phyloP scores from a whole-genome alignment of 768 basidiomycete genomes.

The Agaricus bisporus region DNA sequence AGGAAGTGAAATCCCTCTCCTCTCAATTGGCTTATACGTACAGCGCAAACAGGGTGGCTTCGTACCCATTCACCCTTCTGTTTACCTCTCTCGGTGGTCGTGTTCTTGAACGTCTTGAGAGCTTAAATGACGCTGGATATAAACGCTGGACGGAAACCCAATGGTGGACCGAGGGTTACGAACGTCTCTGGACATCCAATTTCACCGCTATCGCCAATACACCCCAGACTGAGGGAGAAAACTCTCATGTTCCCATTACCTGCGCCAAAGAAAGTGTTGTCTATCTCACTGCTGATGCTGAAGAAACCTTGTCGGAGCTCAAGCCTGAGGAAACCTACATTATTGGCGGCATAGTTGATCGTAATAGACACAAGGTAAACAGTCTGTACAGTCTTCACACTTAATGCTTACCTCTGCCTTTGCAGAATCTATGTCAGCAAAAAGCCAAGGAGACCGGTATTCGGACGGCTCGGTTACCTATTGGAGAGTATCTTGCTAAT shows the following conservation, averaged over 20 bases:
- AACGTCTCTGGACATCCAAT: constrained; percentile 50
- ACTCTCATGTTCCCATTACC: constrained; percentile 12
- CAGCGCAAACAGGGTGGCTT: constrained; percentile 73
- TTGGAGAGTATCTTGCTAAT: constrained; percentile 82
- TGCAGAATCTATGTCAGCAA: constrained; percentile 80
- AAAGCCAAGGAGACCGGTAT: constrained; percentile 74
- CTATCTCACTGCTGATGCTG: constrained; percentile 93
- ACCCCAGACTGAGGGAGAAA: constrained; percentile 5
- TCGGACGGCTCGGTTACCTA: constrained; percentile 86
- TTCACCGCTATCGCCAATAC: neutral
- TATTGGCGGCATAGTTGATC: constrained; percentile 93
- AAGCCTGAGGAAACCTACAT: constrained; percentile 84
- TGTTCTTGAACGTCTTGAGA: constrained; percentile 59
- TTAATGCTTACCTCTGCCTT: constrained; percentile 3
- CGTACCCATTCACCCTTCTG: constrained; percentile 65
- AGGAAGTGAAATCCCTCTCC: constrained; percentile 89
- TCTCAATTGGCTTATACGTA: constrained; percentile 92
- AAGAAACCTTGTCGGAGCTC: constrained; percentile 79
- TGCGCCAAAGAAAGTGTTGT: constrained; percentile 50
- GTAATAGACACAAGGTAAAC: constrained; percentile 87
- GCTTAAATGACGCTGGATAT: constrained; percentile 59
- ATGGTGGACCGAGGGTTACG: constrained; percentile 79
- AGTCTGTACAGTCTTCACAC: constrained; percentile 1
- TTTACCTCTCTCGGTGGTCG: constrained; percentile 79
- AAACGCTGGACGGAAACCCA: constrained; percentile 76